Conservation (phyloP, 352 stramenopile genomes). For the Pythium angustatum region DNA sequence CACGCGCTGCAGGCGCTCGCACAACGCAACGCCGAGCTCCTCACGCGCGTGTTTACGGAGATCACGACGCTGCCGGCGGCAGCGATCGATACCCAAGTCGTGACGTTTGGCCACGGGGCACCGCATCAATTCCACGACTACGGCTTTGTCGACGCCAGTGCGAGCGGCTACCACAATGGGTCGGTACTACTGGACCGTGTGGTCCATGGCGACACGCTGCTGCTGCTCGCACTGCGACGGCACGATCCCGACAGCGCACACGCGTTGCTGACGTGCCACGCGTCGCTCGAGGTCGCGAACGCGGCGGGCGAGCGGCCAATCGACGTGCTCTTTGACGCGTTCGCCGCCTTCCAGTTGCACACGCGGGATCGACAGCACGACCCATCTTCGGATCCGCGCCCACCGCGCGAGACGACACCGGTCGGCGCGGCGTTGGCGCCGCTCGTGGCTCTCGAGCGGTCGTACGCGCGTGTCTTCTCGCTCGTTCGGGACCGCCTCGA, state of each 20-base stretch:
- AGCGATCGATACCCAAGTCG: slow-evolving; percentile 40
- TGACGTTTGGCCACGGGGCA: slow-evolving; percentile 46
- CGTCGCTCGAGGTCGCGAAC: slow-evolving; percentile 39
- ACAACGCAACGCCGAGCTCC: slow-evolving; percentile 32
- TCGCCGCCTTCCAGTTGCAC: slow-evolving; percentile 34
- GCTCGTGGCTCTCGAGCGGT: slow-evolving; percentile 20
- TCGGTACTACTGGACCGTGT: slow-evolving; percentile 39
- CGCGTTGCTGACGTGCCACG: slow-evolving; percentile 36
- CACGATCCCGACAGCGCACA: slow-evolving; percentile 36
- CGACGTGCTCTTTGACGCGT: slow-evolving; percentile 36
- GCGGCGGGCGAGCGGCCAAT: slow-evolving; percentile 36
- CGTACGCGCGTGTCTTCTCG: slow-evolving; percentile 42
- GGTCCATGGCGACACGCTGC: slow-evolving; percentile 50
- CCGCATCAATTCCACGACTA: slow-evolving; percentile 54
- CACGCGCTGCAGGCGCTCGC: slow-evolving; percentile 51
- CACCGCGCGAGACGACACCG: background rate
- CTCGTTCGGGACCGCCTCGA: slow-evolving; percentile 31
- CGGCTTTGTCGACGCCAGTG: slow-evolving; percentile 52
- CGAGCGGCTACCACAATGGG: slow-evolving; percentile 1
- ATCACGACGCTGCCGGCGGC: slow-evolving; percentile 29
- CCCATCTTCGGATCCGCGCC: too few species aligned
- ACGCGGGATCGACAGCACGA: too few species aligned
- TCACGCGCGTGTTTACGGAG: slow-evolving; percentile 44
- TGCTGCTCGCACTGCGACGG: slow-evolving; percentile 51
- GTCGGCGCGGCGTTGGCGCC: background rate